phyloP scores from a whole-genome alignment of 768 basidiomycete genomes.

The Melanogaster broomeanus region DNA sequence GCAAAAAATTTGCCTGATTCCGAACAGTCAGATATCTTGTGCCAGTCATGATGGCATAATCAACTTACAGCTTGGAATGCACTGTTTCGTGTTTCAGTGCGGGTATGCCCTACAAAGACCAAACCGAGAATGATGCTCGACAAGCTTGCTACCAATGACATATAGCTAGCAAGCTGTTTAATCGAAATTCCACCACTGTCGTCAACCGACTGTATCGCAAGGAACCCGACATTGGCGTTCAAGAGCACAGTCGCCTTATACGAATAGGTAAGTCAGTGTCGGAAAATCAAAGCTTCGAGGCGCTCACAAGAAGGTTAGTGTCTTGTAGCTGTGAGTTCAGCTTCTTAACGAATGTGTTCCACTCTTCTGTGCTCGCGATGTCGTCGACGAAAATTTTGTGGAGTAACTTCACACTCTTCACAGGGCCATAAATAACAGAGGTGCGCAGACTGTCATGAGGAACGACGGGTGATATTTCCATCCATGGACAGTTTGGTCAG shows the following conservation, averaged over 20 bases:
- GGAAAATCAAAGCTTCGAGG: background rate
- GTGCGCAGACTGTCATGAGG: constrained; percentile 40
- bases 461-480: constrained; percentile 32
- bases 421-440: constrained; percentile 50
- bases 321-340: constrained; percentile 53
- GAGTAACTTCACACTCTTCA: constrained; percentile 44
- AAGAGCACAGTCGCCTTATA: constrained; percentile 56
- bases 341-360: constrained; percentile 46
- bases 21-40: background rate
- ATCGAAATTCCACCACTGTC: constrained; percentile 21
- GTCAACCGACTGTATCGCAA: constrained; percentile 47
- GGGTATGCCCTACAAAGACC: constrained; percentile 44
- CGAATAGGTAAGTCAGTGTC: background rate
- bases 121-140: constrained; percentile 45
- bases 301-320: constrained; percentile 52
- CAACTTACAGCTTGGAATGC: constrained; percentile 38
- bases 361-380: constrained; percentile 40
- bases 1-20: constrained; percentile 10
- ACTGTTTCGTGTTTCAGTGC: constrained; percentile 31
- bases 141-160: constrained; percentile 44
- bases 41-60: background rate
- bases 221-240: constrained; percentile 58
- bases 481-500: constrained; percentile 33
- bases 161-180: constrained; percentile 43
- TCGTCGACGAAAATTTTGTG: constrained; percentile 53